phyloP scores from a whole-genome alignment of 2,329 filamentous ascomycete genomes.

The Pseudogymnoascus sp. region DNA sequence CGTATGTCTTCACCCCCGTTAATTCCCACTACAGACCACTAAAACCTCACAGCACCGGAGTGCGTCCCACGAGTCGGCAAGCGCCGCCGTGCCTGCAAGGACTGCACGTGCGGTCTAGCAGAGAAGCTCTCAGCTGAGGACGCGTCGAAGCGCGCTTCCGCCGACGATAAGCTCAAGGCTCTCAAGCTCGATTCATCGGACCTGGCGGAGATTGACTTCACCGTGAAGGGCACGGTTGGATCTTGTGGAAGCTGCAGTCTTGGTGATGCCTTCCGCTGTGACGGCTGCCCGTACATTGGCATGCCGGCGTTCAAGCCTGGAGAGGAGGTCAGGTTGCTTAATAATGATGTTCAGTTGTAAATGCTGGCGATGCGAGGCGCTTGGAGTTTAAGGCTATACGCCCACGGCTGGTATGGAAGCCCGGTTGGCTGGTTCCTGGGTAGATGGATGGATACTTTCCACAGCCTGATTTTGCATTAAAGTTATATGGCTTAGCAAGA shows the following conservation, averaged over 20 bases:
- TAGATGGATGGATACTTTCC: not conserved
- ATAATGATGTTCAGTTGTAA: constrained; percentile 77
- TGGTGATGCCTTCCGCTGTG: constrained; percentile 79
- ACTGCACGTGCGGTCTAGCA: constrained; percentile 91
- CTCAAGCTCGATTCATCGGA: constrained; percentile 71
- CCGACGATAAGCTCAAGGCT: constrained; percentile 56
- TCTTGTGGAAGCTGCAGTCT: constrained; percentile 91
- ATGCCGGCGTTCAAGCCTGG: constrained; percentile 95
- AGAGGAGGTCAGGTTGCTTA: constrained; percentile 82
- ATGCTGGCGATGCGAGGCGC: constrained; percentile 11
- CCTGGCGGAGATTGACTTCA: constrained; percentile 87
- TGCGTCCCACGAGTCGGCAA: constrained; percentile 84
- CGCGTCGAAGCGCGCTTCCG: constrained; percentile 53
- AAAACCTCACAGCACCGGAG: constrained; percentile 55
- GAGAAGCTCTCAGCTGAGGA: constrained; percentile 84
- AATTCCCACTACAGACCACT: constrained; percentile 3
- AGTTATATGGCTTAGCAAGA: not conserved
- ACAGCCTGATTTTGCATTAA: not conserved
- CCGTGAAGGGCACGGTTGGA: constrained; percentile 91
- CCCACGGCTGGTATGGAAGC: constrained; percentile 4
- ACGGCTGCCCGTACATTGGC: constrained; percentile 76
- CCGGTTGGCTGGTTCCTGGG: constrained; percentile 1
- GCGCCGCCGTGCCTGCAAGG: constrained; percentile 89
- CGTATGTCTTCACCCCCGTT: constrained; percentile 51
- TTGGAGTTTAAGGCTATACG: constrained; percentile 3